phyloP scores from a whole-genome alignment of 441 rosid genomes.

The Gossypium aridum region DNA sequence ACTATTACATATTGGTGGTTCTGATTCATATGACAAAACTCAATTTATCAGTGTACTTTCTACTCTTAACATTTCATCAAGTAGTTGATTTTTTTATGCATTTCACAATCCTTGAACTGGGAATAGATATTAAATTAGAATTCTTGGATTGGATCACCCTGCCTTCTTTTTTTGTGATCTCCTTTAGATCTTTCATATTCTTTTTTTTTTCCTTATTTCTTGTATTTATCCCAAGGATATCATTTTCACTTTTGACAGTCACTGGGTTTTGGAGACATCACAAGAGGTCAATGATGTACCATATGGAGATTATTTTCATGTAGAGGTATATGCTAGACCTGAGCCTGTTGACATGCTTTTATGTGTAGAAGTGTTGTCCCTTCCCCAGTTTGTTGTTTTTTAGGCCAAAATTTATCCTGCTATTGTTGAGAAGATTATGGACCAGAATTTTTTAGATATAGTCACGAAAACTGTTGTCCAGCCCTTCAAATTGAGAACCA shows the following conservation, averaged over 20 bases:
- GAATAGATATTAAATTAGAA: background rate
- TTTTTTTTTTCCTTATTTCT: constrained; percentile 4
- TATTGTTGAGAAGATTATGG: constrained; percentile 16
- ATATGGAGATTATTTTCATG: constrained; percentile 80
- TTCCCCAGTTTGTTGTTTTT: background rate
- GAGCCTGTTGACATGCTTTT: constrained; percentile 1
- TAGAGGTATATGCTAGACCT: constrained; percentile 57
- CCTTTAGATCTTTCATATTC: background rate
- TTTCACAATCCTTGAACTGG: background rate
- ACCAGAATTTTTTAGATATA: background rate
- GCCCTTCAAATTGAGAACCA: background rate
- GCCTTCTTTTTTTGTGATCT: background rate
- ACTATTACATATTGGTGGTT: background rate
- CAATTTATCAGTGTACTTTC: background rate
- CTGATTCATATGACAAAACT: background rate
- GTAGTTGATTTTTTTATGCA: background rate
- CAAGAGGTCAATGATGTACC: constrained; percentile 87
- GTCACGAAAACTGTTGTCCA: background rate
- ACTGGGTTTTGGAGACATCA: constrained; percentile 77
- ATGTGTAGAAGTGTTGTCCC: background rate
- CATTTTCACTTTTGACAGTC: constrained; percentile 40
- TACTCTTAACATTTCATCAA: background rate
- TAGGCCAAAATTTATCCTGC: background rate
- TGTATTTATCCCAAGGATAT: constrained; percentile 21
- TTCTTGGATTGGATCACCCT: background rate